A percentile compares a stretch with the other conserved stretches of the same genome.
These are phyloP conservation scores for Telfairia occidentalis DNA, from an alignment of 331 rosid genomes.

Conservation along the genomic window DNA sequence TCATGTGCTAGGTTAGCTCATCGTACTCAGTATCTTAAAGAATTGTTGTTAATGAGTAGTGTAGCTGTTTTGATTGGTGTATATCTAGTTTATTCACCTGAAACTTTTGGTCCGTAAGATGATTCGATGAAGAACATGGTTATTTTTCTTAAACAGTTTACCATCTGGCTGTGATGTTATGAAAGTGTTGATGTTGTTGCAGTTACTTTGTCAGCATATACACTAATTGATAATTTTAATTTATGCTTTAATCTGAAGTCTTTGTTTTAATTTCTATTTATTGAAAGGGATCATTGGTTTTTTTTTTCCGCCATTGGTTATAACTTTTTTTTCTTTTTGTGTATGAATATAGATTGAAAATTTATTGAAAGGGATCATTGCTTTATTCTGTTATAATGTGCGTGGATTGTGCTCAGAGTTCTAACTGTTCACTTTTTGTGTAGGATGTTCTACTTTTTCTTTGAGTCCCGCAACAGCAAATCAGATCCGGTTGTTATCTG, in stretches of 20 bases:
- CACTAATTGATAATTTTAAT: neutral
- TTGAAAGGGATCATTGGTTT: neutral
- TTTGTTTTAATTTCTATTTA: neutral
- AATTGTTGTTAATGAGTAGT: neutral
- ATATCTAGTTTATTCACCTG: neutral
- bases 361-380: neutral
- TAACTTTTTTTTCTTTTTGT: neutral
- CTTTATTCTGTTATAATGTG: neutral
- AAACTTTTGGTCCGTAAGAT: neutral
- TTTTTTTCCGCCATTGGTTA: neutral
- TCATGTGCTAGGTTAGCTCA: neutral
- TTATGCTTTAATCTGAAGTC: neutral
- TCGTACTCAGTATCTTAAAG: neutral
- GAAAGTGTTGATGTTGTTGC: neutral
- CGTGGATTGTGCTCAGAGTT: neutral
- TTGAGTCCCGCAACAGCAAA: slow-evolving; percentile 64
- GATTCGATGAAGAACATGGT: neutral
- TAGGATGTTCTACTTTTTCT: slow-evolving; percentile 96
- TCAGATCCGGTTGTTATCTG: slow-evolving; percentile 87
- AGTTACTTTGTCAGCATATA: neutral
- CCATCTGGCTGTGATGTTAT: neutral
- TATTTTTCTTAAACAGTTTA: neutral
- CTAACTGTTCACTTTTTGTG: slow-evolving; percentile 12
- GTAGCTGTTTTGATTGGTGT: neutral
- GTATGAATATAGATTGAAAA: neutral